Percentiles rank a stretch among this genome's conserved stretches.
Conservation (phyloP, 2,329 filamentous ascomycete species). For the Beauveria australis region DNA sequence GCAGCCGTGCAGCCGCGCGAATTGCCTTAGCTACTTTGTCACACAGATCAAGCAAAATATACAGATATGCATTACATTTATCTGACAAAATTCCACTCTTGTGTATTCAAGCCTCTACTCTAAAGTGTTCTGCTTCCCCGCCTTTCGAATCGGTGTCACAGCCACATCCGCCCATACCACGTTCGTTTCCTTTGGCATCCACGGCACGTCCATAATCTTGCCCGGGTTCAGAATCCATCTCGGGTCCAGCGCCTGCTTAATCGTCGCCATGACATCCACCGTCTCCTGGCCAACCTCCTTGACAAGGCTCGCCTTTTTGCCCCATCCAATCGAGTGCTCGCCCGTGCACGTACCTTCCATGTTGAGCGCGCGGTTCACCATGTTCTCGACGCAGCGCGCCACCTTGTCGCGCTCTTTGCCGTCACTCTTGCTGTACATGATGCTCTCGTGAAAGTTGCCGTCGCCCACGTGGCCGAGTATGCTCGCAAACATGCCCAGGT, state of each 20-base stretch:
- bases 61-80: too few relatives aligned
- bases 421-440: conserved; percentile 72
- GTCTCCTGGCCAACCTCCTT: conserved; percentile 76
- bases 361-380: conserved; percentile 82
- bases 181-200: conserved; percentile 19
- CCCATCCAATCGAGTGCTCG: conserved; percentile 78
- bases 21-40: not conserved
- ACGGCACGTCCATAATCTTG: conserved; percentile 74
- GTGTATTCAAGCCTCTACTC: not conserved
- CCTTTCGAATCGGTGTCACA: conserved; percentile 18
- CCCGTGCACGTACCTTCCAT: conserved; percentile 94
- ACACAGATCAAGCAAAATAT: not conserved
- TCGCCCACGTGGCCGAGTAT: conserved; percentile 88
- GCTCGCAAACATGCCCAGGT: conserved; percentile 76
- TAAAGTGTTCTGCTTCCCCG: not conserved
- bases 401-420: conserved; percentile 65
- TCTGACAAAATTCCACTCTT: too few relatives aligned
- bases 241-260: conserved; percentile 79
- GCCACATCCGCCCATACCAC: conserved; percentile 11
- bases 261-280: conserved; percentile 72
- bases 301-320: conserved; percentile 73
- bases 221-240: conserved; percentile 86
- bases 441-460: conserved; percentile 89
- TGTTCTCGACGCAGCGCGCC: conserved; percentile 74
- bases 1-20: not conserved